Evolutionary conservation across 768 basidiomycete species (phyloP).

Genomic region (Gelatoporia subvermispora): DNA sequence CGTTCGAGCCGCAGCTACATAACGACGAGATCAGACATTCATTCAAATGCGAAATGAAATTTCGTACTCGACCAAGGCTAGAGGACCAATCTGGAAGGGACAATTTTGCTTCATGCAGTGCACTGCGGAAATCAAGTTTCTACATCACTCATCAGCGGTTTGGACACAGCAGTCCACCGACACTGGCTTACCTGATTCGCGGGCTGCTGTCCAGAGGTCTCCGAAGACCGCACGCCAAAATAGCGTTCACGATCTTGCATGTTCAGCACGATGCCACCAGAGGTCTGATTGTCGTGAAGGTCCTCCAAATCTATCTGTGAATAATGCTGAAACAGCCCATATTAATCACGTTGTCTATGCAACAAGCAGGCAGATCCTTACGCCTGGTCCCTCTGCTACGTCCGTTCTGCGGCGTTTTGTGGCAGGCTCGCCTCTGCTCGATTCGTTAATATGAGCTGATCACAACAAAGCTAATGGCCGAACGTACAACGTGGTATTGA

Average conservation of each 20-base stretch:
- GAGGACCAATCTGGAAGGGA: constrained; percentile 54
- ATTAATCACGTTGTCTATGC: background rate
- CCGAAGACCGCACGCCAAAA: constrained; percentile 56
- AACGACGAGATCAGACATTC: background rate
- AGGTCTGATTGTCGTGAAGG: constrained; percentile 62
- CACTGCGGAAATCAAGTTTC: constrained; percentile 42
- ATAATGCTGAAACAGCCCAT: constrained; percentile 26
- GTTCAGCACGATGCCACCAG: constrained; percentile 71
- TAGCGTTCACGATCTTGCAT: constrained; percentile 84
- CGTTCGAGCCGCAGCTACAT: constrained; percentile 62
- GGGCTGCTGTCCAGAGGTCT: background rate
- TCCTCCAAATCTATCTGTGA: constrained; percentile 82
- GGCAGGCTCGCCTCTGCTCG: constrained; percentile 51
- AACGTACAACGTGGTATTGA: constrained; percentile 74
- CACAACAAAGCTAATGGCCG: background rate
- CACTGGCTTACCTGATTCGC: constrained; percentile 23
- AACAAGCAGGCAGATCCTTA: constrained; percentile 21
- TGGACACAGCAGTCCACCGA: background rate
- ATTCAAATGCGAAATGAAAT: background rate
- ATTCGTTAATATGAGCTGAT: background rate
- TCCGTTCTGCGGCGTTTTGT: constrained; percentile 57
- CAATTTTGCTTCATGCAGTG: constrained; percentile 42
- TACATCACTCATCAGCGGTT: constrained; percentile 16
- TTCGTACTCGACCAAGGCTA: constrained; percentile 50
- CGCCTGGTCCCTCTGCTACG: constrained; percentile 36